Evolutionary conservation across 306 rosid genomes (phyloP).

Genomic region (Arachis stenosperma): DNA sequence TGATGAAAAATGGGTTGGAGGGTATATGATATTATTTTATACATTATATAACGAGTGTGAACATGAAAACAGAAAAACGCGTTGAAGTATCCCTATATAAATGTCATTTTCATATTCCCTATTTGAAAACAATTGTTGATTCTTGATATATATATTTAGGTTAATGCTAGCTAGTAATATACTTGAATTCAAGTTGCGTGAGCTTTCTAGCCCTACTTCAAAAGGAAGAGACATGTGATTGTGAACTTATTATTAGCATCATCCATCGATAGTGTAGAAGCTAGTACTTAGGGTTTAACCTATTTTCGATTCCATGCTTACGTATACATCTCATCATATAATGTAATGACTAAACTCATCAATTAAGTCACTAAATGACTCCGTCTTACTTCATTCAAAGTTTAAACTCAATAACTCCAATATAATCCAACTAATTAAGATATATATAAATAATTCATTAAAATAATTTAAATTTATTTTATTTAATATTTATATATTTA

Average conservation of each 20-base stretch:
- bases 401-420: constrained; percentile 39
- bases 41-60: constrained; percentile 5
- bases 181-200: constrained; percentile 20
- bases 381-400: background rate
- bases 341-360: too few species aligned
- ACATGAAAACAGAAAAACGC: constrained; percentile 45
- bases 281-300: constrained; percentile 12
- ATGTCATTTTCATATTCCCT: constrained; percentile 26
- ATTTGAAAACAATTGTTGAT: constrained; percentile 5
- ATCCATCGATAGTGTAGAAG: constrained; percentile 12
- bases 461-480: too few species aligned
- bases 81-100: constrained; percentile 27
- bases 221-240: constrained; percentile 50
- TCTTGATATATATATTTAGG: constrained; percentile 29
- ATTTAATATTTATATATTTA: too few species aligned
- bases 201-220: constrained; percentile 45
- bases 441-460: too few species aligned
- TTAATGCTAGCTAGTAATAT: constrained; percentile 10
- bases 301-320: constrained; percentile 26
- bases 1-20: background rate
- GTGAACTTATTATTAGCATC: constrained; percentile 20
- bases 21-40: too few species aligned
- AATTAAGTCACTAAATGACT: constrained; percentile 30
- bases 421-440: constrained; percentile 11
- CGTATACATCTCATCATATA: background rate